Evolutionary conservation across 495 filamentous ascomycete species (phyloP), one percentile per base, ranked within the genome.

Genomic region (Aspergillus cavernicola): DNA sequence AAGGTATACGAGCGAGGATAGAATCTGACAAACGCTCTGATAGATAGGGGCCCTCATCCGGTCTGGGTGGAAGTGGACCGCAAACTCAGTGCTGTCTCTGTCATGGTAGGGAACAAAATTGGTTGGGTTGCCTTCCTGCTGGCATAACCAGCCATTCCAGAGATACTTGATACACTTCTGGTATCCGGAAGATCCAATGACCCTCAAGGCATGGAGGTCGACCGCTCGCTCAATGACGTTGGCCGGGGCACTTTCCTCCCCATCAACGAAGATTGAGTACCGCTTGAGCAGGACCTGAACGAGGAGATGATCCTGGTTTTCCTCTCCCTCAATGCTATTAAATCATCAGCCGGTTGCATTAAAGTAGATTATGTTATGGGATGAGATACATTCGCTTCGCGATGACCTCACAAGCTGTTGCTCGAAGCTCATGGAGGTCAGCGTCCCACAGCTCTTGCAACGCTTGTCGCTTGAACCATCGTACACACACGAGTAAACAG

Each of bases 131-230:
- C 88, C 80, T 50, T 95, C 88, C 55, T 97, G 88, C 63, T 97
- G 93, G 10, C 92, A 82, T n/a, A 96, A 78, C 93, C 93, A 98
- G 35, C 93, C 93, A 51, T 80, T 81, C 93, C 93, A 98, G 42
- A 98, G 85, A 60, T 89, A 92, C 39, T 76, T 80, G 61, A 97
- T 89, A 63, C 92, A 97, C 67, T 86, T 93, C 61, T 98, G 93
- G 62, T 96, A 98, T n/a, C 92, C 91, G 1, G 88, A 88, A 12
- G 86, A 89, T 13, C 88, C 87, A 53, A 97, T 97, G 23, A 97
- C 80, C 22, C 82, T 77, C 16, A 97, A 72, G 6, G 92, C 90
- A 65, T 97, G 92, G 15, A 97, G 76, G 65, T 98, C 93, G 33
- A 97, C 90, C 0, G 95, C 87, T 42, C 88, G 84, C 68, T 98